Evolutionary conservation across 305 asterid genomes (phyloP).

Genomic region (Striga hermonthica): DNA sequence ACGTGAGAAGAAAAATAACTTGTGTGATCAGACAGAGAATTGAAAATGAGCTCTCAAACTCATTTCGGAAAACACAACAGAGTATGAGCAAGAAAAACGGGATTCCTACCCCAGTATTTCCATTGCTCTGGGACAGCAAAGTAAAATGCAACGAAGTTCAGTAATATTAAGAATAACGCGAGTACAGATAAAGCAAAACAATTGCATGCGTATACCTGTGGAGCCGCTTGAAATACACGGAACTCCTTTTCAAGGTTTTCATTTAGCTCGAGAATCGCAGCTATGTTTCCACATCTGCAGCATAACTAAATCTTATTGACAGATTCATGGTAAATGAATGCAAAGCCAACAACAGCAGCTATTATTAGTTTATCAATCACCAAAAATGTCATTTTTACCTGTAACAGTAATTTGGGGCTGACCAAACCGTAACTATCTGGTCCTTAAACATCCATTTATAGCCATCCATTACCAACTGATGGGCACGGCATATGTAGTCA

Average conservation of each 20-base stretch:
- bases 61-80: neutral
- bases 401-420: slow-evolving; percentile 97
- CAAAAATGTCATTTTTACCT: slow-evolving; percentile 41
- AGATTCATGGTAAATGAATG: slow-evolving; percentile 7
- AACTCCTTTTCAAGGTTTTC: slow-evolving; percentile 79
- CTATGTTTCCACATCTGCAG: slow-evolving; percentile 91
- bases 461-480: slow-evolving; percentile 99
- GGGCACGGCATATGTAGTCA: slow-evolving; percentile 95
- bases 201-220: slow-evolving; percentile 56
- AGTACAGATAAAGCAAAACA: slow-evolving; percentile 1
- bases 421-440: slow-evolving; percentile 97
- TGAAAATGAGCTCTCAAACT: no score
- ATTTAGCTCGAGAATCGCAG: slow-evolving; percentile 89
- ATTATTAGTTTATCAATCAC: neutral
- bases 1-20: neutral
- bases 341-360: neutral
- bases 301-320: slow-evolving; percentile 22
- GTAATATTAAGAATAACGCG: neutral
- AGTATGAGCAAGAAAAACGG: neutral
- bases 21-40: no score
- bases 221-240: slow-evolving; percentile 92
- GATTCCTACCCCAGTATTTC: neutral
- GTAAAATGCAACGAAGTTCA: neutral
- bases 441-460: slow-evolving; percentile 93
- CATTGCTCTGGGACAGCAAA: neutral